Conservation (phyloP, 352 stramenopile genomes). For the Discostella stelligera region DNA sequence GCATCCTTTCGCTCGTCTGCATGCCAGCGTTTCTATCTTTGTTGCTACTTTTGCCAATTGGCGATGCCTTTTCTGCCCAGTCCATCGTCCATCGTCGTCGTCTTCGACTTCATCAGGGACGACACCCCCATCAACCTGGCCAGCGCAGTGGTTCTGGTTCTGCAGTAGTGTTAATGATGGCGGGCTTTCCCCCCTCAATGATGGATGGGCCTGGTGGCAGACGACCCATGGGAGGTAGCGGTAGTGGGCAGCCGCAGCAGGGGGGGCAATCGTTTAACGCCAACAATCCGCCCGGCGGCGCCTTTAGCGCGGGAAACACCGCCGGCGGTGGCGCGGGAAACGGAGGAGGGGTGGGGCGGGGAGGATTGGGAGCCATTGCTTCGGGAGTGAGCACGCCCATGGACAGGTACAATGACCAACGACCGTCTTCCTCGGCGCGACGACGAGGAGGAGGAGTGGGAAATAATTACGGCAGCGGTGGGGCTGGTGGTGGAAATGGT, state of each 20-base stretch:
- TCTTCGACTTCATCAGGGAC: neutral
- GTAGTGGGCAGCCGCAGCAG: neutral
- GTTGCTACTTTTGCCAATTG: neutral
- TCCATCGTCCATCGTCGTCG: neutral
- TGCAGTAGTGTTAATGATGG: neutral
- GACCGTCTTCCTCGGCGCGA: neutral
- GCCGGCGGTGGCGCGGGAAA: slow-evolving; percentile 1
- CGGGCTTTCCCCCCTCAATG: slow-evolving; percentile 8
- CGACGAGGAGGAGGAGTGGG: neutral
- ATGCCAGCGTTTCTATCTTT: neutral
- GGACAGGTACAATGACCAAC: slow-evolving; percentile 23
- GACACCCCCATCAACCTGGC: neutral
- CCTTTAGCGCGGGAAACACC: slow-evolving; percentile 24
- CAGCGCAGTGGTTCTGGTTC: neutral
- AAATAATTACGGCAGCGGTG: neutral
- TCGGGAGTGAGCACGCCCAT: slow-evolving; percentile 28
- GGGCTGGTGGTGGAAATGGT: neutral
- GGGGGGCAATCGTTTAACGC: slow-evolving; percentile 24
- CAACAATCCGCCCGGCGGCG: slow-evolving; percentile 24
- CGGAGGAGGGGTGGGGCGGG: neutral
- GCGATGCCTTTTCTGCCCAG: slow-evolving; percentile 4
- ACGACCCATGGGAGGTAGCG: neutral
- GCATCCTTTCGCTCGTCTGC: neutral
- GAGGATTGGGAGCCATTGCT: slow-evolving; percentile 20
- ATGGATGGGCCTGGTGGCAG: neutral